Evolutionary conservation across 257 asterid genomes (phyloP).

Genomic region (Nyctanthes arbortristis): DNA sequence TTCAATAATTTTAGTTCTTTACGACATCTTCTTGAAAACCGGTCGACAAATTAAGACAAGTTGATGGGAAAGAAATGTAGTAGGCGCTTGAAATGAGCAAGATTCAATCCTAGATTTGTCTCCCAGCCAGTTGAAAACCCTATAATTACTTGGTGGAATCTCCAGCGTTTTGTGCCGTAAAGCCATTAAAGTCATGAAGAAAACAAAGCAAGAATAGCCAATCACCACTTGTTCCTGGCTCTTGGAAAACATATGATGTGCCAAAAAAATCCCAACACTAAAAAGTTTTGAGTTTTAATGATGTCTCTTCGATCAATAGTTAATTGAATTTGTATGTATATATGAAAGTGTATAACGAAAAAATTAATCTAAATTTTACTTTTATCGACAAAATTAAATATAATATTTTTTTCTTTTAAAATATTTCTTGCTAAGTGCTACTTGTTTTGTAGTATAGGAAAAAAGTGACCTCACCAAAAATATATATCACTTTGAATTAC

Average conservation of each 20-base stretch:
- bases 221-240: not conserved
- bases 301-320: no score
- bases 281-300: no score
- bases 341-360: no score
- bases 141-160: not conserved
- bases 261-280: not conserved
- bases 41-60: not conserved
- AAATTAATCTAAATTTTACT: no score
- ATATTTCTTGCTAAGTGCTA: no score
- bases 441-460: no score
- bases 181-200: not conserved
- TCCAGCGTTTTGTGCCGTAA: not conserved
- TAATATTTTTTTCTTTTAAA: no score
- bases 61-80: not conserved
- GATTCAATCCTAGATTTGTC: slow-evolving; percentile 19
- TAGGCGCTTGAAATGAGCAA: not conserved
- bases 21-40: not conserved
- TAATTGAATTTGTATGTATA: no score
- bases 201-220: not conserved
- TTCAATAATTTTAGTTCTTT: no score
- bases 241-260: not conserved
- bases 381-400: no score
- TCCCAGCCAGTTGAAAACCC: slow-evolving; percentile 10
- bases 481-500: no score
- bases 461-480: no score